Conservation (phyloP, 345 rosid genomes). For the Raphanus sativus region DNA sequence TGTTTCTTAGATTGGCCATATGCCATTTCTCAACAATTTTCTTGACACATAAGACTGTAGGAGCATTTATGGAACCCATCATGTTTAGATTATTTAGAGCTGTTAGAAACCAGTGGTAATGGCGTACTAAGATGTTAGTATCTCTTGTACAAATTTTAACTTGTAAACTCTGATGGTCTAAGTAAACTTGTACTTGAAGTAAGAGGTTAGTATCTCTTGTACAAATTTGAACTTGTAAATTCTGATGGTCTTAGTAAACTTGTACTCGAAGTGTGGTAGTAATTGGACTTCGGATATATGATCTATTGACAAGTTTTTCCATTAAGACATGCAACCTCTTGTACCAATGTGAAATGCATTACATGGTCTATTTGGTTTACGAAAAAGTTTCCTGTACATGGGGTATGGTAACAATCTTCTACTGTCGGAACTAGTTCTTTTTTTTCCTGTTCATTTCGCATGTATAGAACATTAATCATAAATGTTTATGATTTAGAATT, state of each 20-base stretch:
- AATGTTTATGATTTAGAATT: not conserved
- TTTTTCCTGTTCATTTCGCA: not conserved
- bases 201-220: no score
- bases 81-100: not conserved
- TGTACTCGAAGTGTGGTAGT: conserved; percentile 2
- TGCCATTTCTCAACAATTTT: not conserved
- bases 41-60: conserved; percentile 9
- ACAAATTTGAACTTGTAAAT: not conserved
- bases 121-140: conserved; percentile 1
- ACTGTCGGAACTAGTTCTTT: not conserved
- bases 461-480: not conserved
- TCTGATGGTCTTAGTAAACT: conserved; percentile 6
- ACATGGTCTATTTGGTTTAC: not conserved
- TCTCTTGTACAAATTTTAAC: no score
- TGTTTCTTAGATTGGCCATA: not conserved
- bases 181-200: no score
- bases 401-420: conserved; percentile 3
- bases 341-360: conserved; percentile 19
- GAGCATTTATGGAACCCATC: conserved; percentile 7
- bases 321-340: not conserved
- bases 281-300: conserved; percentile 4
- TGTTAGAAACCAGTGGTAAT: conserved; percentile 20
- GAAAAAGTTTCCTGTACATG: not conserved
- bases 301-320: not conserved
- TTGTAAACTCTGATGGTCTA: no score